Evolutionary conservation across 495 filamentous ascomycete species (phyloP).

Genomic region (Penicillium angulare): DNA sequence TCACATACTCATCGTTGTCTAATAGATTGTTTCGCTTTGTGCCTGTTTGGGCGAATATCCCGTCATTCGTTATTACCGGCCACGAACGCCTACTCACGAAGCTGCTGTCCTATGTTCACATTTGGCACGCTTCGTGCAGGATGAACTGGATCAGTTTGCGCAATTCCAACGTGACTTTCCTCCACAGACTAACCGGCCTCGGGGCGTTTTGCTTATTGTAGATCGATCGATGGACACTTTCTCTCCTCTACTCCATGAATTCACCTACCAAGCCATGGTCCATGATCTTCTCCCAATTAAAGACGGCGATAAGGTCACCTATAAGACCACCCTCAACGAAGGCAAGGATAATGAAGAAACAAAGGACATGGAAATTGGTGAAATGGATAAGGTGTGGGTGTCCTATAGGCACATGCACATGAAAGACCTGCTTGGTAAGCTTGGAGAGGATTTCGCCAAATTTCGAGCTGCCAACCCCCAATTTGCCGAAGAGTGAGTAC

Average conservation of each 20-base stretch:
- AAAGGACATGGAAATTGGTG: slow-evolving; percentile 86
- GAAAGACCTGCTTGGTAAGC: slow-evolving; percentile 93
- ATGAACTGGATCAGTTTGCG: slow-evolving; percentile 82
- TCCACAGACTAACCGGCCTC: slow-evolving; percentile 73
- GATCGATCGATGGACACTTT: slow-evolving; percentile 91
- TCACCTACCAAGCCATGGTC: slow-evolving; percentile 98
- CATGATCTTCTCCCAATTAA: slow-evolving; percentile 86
- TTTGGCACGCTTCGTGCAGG: slow-evolving; percentile 88
- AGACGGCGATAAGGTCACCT: slow-evolving; percentile 84
- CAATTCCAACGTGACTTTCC: slow-evolving; percentile 82
- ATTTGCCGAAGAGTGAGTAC: slow-evolving; percentile 67
- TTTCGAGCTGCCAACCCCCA: slow-evolving; percentile 94
- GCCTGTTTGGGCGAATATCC: slow-evolving; percentile 84
- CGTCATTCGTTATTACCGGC: slow-evolving; percentile 84
- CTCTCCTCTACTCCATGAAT: slow-evolving; percentile 87
- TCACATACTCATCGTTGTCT: slow-evolving; percentile 20
- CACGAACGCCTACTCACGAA: slow-evolving; percentile 73
- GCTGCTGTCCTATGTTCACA: slow-evolving; percentile 82
- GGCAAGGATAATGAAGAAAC: slow-evolving; percentile 62
- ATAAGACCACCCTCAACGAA: slow-evolving; percentile 74
- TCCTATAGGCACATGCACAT: slow-evolving; percentile 92
- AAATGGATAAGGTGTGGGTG: slow-evolving; percentile 91
- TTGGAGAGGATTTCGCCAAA: slow-evolving; percentile 87
- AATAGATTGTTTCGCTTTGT: slow-evolving; percentile 80
- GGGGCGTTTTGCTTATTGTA: slow-evolving; percentile 79